These are phyloP conservation scores for Pleurotus cornucopiae DNA, from an alignment of 768 basidiomycete species.

Conservation along the genomic window DNA sequence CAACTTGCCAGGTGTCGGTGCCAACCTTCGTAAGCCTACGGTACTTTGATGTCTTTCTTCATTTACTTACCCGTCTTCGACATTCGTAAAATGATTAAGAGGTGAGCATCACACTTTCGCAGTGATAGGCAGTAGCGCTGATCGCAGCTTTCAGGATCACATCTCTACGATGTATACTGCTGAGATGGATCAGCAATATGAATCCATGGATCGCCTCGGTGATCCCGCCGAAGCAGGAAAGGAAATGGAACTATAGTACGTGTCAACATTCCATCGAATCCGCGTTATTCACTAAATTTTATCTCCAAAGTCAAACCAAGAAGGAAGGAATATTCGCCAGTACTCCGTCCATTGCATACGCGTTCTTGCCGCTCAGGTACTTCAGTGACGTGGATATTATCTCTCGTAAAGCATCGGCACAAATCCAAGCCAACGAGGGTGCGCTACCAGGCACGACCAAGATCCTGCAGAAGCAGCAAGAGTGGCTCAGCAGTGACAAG, in stretches of 20 bases:
- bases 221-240: conserved; percentile 11
- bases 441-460: background rate
- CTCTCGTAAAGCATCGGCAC: background rate
- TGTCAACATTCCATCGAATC: background rate
- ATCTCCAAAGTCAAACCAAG: background rate
- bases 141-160: conserved; percentile 13
- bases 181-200: conserved; percentile 13
- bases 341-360: conserved; percentile 6
- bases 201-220: conserved; percentile 12
- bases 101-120: too few species aligned
- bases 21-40: conserved; percentile 20
- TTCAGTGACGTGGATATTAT: conserved; percentile 1
- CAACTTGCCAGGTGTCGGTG: conserved; percentile 26
- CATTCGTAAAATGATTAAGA: too few species aligned
- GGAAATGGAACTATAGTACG: conserved; percentile 14
- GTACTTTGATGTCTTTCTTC: background rate
- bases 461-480: background rate
- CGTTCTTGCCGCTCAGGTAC: conserved; percentile 11
- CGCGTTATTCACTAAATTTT: background rate
- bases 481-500: conserved; percentile 9
- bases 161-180: conserved; percentile 5
- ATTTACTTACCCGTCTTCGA: too few species aligned
- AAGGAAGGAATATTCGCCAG: conserved; percentile 9
- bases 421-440: too few species aligned
- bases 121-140: too few species aligned